Conservation (phyloP, 2,329 filamentous ascomycete genomes). For the Drechslerella stenobrocha region DNA sequence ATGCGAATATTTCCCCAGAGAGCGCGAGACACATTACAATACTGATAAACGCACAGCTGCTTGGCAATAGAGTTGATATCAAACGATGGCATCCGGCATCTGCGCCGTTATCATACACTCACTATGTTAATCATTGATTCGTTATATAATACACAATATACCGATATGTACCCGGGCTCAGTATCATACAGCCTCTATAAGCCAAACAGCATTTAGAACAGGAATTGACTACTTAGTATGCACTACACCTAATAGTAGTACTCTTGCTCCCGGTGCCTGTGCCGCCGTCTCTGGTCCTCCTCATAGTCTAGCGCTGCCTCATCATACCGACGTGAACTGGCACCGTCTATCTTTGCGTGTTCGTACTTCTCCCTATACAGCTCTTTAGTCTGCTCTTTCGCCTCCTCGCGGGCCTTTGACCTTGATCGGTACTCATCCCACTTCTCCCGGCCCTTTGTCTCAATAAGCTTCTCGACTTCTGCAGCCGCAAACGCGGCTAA, state of each 20-base stretch:
- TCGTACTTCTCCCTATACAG: slow-evolving; percentile 69
- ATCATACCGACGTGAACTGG: slow-evolving; percentile 52
- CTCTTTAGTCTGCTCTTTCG: slow-evolving; percentile 63
- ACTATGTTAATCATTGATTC: too few species aligned
- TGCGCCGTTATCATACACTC: too few species aligned
- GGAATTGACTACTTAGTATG: too few species aligned
- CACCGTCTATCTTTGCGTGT: slow-evolving; percentile 54
- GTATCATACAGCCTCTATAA: too few species aligned
- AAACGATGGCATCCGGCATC: neutral
- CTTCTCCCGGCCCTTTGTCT: slow-evolving; percentile 68
- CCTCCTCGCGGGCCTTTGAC: slow-evolving; percentile 61
- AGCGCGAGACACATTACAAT: too few species aligned
- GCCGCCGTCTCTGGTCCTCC: slow-evolving; percentile 5
- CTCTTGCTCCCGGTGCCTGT: neutral
- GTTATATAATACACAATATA: too few species aligned
- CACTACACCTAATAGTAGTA: too few species aligned
- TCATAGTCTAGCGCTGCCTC: neutral
- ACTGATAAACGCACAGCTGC: too few species aligned
- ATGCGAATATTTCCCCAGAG: too few species aligned
- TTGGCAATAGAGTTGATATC: neutral
- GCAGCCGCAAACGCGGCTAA: slow-evolving; percentile 72
- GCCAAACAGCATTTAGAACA: too few species aligned
- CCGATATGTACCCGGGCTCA: too few species aligned
- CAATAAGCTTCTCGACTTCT: slow-evolving; percentile 75
- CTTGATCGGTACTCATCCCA: slow-evolving; percentile 36